Conservation (phyloP, 345 rosid genomes). For the Euclidium syriacum region DNA sequence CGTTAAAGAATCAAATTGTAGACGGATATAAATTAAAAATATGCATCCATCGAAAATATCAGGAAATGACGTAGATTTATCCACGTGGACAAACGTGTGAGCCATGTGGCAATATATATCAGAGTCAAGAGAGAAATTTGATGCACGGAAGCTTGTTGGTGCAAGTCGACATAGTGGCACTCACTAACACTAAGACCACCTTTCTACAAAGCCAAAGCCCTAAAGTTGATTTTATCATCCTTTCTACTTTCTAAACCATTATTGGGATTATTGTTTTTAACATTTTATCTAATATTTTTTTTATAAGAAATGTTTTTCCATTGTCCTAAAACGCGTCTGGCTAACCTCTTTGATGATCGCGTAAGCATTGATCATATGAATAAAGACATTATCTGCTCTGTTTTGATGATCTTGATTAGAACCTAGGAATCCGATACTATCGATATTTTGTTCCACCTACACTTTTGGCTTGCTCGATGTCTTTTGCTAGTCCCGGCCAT, state of each 20-base stretch:
- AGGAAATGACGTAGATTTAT: not conserved
- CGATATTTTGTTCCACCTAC: too few species aligned
- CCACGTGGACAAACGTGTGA: not conserved
- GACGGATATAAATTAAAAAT: not conserved
- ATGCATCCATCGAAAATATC: not conserved
- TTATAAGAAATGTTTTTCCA: too few species aligned
- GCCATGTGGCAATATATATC: conserved; percentile 4
- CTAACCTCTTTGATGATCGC: too few species aligned
- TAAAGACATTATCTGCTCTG: too few species aligned
- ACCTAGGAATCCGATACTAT: too few species aligned
- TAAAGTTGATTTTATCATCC: conserved; percentile 22
- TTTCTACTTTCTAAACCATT: conserved; percentile 16
- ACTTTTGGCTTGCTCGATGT: too few species aligned
- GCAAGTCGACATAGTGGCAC: conserved; percentile 21
- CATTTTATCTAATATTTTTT: too few species aligned
- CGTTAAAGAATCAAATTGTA: not conserved
- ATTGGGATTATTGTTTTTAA: not conserved
- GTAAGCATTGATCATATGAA: too few species aligned
- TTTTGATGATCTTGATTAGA: too few species aligned
- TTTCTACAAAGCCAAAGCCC: conserved; percentile 21
- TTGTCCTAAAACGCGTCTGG: too few species aligned
- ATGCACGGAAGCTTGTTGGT: conserved; percentile 21
- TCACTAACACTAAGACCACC: not conserved
- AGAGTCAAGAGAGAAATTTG: not conserved
- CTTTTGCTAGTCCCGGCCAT: too few species aligned